Conservation (phyloP, 345 rosid genomes). For the Nasturtium officinale region DNA sequence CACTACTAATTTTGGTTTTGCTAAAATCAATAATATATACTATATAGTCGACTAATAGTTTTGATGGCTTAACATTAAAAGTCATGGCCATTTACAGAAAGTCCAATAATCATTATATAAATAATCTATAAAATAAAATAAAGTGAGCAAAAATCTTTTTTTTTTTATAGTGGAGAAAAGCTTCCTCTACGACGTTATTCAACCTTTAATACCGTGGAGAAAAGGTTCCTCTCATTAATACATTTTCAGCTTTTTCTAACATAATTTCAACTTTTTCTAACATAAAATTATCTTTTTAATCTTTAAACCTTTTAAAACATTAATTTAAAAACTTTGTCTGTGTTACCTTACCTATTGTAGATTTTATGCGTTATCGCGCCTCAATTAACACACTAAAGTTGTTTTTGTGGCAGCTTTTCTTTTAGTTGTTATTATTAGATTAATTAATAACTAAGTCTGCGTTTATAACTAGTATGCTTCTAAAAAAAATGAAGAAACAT, state of each 20-base stretch:
- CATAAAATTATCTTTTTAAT: slow-evolving; percentile 13
- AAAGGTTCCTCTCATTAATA: slow-evolving; percentile 25
- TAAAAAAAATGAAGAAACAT: not conserved
- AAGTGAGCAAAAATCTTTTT: no score
- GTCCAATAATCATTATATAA: not conserved
- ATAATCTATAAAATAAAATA: no score
- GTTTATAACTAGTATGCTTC: slow-evolving; percentile 9
- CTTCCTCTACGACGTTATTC: slow-evolving; percentile 17
- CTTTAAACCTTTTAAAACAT: slow-evolving; percentile 8
- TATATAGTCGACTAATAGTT: not conserved
- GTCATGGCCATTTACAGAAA: not conserved
- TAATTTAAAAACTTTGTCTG: slow-evolving; percentile 5
- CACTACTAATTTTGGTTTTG: not conserved
- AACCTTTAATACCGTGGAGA: slow-evolving; percentile 29
- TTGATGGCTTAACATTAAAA: not conserved
- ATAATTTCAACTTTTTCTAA: slow-evolving; percentile 19
- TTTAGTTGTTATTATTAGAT: not conserved
- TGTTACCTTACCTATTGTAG: not conserved
- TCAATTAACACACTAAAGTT: slow-evolving; percentile 19
- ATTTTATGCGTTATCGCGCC: slow-evolving; percentile 33
- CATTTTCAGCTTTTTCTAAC: slow-evolving; percentile 25
- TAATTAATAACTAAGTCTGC: not conserved
- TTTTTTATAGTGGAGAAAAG: slow-evolving; percentile 2
- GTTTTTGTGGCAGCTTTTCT: slow-evolving; percentile 12
- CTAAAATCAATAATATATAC: not conserved